phyloP scores from a whole-genome alignment of 257 asterid species.

The Solanum pennellii region DNA sequence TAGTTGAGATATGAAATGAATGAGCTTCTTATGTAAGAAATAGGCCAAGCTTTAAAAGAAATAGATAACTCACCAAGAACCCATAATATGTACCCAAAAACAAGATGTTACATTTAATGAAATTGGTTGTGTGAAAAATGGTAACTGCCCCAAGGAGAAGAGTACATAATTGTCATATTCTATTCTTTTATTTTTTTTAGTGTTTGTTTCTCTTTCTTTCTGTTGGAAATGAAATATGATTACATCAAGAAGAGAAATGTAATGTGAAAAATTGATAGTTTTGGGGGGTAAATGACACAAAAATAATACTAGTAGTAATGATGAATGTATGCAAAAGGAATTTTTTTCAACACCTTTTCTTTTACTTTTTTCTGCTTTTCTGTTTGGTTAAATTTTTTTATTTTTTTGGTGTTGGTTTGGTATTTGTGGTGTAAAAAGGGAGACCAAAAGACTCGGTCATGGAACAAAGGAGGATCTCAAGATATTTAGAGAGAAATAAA shows the following conservation, averaged over 20 bases:
- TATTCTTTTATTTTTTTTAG: background rate
- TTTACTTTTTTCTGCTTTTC: background rate
- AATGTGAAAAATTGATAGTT: background rate
- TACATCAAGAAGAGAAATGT: background rate
- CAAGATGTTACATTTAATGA: background rate
- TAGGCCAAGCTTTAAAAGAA: background rate
- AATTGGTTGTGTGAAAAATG: background rate
- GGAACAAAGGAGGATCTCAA: conserved; percentile 38
- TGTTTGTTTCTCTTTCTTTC: conserved; percentile 1
- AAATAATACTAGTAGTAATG: background rate
- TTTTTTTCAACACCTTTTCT: background rate
- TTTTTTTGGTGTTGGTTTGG: background rate
- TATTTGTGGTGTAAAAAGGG: conserved; percentile 28
- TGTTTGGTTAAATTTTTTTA: background rate
- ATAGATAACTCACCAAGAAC: background rate
- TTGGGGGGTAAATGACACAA: background rate
- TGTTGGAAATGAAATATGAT: conserved; percentile 2
- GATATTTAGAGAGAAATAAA: conserved; percentile 8
- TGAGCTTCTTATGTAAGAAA: background rate
- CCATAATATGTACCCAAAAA: background rate
- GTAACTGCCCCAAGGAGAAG: conserved; percentile 13
- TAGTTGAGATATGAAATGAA: background rate
- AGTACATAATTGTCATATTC: background rate
- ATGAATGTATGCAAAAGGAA: background rate
- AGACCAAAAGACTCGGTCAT: conserved; percentile 34